These are phyloP conservation scores for Starmerella tilneyi DNA, from an alignment of 805 yeast genomes.

Conservation along the genomic window DNA sequence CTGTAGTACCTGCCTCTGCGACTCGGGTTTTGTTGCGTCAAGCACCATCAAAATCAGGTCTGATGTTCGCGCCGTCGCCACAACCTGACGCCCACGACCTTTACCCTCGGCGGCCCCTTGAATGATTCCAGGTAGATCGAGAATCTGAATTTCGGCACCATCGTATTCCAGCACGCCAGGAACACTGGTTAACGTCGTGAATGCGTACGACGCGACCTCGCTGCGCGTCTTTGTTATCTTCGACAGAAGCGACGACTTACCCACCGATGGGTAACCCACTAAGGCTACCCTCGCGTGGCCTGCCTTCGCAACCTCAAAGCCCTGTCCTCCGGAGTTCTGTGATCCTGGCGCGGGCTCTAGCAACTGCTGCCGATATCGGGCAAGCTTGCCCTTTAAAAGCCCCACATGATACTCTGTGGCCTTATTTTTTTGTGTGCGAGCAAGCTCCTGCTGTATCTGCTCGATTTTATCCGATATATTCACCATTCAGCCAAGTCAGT, in stretches of 20 bases:
- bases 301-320: constrained; percentile 87
- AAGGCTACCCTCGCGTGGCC: constrained; percentile 94
- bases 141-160: constrained; percentile 94
- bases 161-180: constrained; percentile 92
- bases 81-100: constrained; percentile 95
- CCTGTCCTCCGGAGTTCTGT: constrained; percentile 61
- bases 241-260: constrained; percentile 81
- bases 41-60: constrained; percentile 86
- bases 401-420: constrained; percentile 98
- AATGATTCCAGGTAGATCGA: constrained; percentile 95
- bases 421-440: constrained; percentile 92
- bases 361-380: constrained; percentile 81
- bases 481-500: constrained; percentile 27
- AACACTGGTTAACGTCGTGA: constrained; percentile 91
- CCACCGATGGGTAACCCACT: constrained; percentile 96
- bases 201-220: constrained; percentile 89
- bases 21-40: constrained; percentile 89
- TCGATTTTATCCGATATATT: constrained; percentile 56
- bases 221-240: constrained; percentile 89
- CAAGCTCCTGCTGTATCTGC: constrained; percentile 84
- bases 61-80: constrained; percentile 90
- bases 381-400: constrained; percentile 84
- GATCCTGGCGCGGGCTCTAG: constrained; percentile 80
- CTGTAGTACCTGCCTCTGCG: constrained; percentile 79
- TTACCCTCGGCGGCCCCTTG: constrained; percentile 95